These are phyloP conservation scores for Pseudonitzschia multiseries DNA, from an alignment of 108 stramenopile species.

Conservation along the genomic window DNA sequence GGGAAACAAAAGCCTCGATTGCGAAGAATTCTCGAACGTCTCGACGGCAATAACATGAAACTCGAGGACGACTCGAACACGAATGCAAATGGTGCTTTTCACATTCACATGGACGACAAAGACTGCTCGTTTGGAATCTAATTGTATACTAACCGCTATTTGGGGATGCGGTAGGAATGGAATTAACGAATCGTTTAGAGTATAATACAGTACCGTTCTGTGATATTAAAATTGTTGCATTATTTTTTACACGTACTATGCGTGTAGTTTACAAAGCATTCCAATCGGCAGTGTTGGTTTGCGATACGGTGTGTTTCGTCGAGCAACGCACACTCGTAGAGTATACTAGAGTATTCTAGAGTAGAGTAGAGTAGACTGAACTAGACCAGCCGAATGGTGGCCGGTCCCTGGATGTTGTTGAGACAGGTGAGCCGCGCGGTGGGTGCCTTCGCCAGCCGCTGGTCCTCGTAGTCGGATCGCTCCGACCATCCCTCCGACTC, in stretches of 20 bases:
- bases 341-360: no score
- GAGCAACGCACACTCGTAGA: no score
- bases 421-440: slow-evolving; percentile 62
- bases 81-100: background rate
- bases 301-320: no score
- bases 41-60: background rate
- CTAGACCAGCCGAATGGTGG: slow-evolving; percentile 49
- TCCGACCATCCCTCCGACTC: slow-evolving; percentile 65
- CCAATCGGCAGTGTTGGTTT: no score
- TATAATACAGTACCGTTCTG: no score
- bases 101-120: background rate
- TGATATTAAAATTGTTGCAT: slow-evolving; percentile 1
- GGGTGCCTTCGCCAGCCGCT: slow-evolving; percentile 52
- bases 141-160: background rate
- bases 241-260: no score
- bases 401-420: slow-evolving; percentile 83
- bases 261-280: no score
- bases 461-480: slow-evolving; percentile 69
- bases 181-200: no score
- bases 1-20: slow-evolving; percentile 15
- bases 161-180: background rate
- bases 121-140: slow-evolving; percentile 3
- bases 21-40: slow-evolving; percentile 13
- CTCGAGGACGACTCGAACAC: background rate
- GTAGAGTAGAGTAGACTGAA: no score